Conservation (phyloP, 257 asterid species). For the Primulina tabacum region DNA sequence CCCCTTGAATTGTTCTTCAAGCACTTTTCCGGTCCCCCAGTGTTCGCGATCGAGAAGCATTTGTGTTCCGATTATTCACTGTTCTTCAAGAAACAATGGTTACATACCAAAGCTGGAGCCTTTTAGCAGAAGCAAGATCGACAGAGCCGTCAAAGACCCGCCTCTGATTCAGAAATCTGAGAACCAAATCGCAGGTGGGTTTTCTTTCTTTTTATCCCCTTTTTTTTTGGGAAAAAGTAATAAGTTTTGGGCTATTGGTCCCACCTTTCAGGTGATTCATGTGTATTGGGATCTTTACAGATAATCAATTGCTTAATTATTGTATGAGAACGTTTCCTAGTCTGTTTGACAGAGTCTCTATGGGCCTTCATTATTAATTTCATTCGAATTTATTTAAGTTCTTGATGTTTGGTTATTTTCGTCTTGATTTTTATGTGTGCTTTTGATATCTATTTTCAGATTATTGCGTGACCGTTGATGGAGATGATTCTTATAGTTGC, state of each 20-base stretch:
- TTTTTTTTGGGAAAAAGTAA: too few relatives aligned
- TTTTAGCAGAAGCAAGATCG: slow-evolving; percentile 75
- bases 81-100: slow-evolving; percentile 44
- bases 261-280: not conserved
- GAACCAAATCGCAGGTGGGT: slow-evolving; percentile 69
- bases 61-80: slow-evolving; percentile 28
- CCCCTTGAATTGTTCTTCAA: slow-evolving; percentile 35
- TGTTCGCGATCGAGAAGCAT: slow-evolving; percentile 28
- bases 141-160: slow-evolving; percentile 65
- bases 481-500: slow-evolving; percentile 80
- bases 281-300: not conserved
- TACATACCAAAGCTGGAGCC: slow-evolving; percentile 83
- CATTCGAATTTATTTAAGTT: too few relatives aligned
- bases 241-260: too few relatives aligned
- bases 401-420: too few relatives aligned
- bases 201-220: not conserved
- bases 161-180: slow-evolving; percentile 82
- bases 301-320: too few relatives aligned
- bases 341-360: too few relatives aligned
- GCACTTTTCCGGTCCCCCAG: slow-evolving; percentile 24
- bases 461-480: slow-evolving; percentile 83
- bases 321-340: too few relatives aligned
- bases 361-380: too few relatives aligned
- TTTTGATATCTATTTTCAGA: slow-evolving; percentile 35
- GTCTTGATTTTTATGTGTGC: not conserved